phyloP scores from a whole-genome alignment of 2,329 filamentous ascomycete genomes.

The Xylaria sp. region DNA sequence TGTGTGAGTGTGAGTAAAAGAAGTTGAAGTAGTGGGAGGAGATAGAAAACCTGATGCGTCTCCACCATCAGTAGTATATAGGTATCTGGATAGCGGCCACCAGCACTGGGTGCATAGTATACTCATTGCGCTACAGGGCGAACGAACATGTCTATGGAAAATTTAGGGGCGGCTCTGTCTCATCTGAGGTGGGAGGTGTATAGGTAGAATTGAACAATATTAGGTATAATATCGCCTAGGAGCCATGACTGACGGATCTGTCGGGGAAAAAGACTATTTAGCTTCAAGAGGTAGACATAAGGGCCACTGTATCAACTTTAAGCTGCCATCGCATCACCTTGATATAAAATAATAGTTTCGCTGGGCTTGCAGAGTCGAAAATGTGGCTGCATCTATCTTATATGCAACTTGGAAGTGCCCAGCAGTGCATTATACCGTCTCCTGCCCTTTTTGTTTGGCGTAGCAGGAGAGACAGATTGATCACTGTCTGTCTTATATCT shows the following conservation, averaged over 20 bases:
- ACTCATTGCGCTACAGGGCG: slow-evolving; percentile 1
- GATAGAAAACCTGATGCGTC: not conserved
- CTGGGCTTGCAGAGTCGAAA: not conserved
- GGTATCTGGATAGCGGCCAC: no score
- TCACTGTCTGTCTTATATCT: slow-evolving; percentile 29
- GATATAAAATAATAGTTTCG: slow-evolving; percentile 4
- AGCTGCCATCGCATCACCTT: not conserved
- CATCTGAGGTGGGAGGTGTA: not conserved
- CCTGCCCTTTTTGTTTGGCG: not conserved
- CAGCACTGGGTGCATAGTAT: not conserved
- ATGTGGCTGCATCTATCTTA: not conserved
- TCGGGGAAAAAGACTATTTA: slow-evolving; percentile 13
- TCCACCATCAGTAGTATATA: not conserved
- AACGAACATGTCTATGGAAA: slow-evolving; percentile 11
- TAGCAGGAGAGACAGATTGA: slow-evolving; percentile 22
- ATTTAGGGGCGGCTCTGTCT: slow-evolving; percentile 20
- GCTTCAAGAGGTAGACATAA: not conserved
- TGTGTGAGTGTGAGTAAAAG: not conserved
- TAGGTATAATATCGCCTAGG: slow-evolving; percentile 1
- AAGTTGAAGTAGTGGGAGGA: not conserved
- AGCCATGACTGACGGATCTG: not conserved
- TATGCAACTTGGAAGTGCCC: not conserved
- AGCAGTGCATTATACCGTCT: slow-evolving; percentile 7
- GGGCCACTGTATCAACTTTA: not conserved
- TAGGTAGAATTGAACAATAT: not conserved